Percentiles rank a stretch among this genome's conserved stretches.
These are phyloP conservation scores for Colletotrichum sp. DNA, from an alignment of 2,329 filamentous ascomycete species.

Conservation along the genomic window DNA sequence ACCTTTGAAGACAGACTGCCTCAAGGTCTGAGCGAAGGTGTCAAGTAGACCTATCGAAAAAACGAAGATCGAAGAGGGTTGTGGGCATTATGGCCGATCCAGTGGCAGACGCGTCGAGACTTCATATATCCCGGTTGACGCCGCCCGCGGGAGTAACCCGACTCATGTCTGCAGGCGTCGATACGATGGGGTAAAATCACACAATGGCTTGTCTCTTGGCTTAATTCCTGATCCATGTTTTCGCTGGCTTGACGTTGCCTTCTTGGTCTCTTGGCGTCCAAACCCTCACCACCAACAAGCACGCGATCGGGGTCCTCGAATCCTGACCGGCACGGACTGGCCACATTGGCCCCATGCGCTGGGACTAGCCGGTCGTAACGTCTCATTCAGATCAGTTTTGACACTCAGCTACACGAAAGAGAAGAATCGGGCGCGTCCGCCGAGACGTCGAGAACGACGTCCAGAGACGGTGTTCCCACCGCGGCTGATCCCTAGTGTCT, in stretches of 20 bases:
- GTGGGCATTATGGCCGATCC: fast-evolving
- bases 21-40: background rate
- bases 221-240: background rate
- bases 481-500: background rate
- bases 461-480: background rate
- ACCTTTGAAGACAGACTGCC: background rate
- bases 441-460: background rate
- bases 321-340: background rate
- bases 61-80: background rate
- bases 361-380: background rate
- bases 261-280: background rate
- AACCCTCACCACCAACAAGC: background rate
- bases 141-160: background rate
- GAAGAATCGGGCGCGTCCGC: background rate
- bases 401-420: background rate
- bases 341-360: background rate
- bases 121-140: background rate
- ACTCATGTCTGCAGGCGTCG: background rate
- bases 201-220: constrained; percentile 12
- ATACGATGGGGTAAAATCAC: constrained; percentile 10
- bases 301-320: background rate
- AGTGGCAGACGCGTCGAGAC: background rate
- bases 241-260: background rate
- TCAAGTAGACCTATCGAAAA: background rate
- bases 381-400: background rate